Evolutionary conservation across 345 rosid genomes (phyloP), one percentile per base, ranked within the genome.

Genomic region (Corchorus olitorius): DNA sequence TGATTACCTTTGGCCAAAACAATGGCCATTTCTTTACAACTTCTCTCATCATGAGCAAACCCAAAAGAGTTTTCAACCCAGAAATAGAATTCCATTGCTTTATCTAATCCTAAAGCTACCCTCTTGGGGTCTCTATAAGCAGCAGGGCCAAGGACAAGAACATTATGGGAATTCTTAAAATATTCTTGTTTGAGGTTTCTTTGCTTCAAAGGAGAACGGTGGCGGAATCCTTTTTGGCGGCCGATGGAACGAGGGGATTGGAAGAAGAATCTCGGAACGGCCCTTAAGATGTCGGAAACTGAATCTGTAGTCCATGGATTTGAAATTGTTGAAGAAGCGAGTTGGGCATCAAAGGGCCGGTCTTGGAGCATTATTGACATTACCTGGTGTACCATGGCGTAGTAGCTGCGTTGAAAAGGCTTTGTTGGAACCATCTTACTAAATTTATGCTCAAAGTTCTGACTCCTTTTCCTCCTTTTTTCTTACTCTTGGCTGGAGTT

Each of bases 1-100:
- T 80, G 55, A 75, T 86, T 90, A 3, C 88, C 98, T 87, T 85
- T 89, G 8, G 90, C 92, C 14, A 93, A 77, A 56, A 94, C 84
- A 75, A 81, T 82, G 11, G 86, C 92, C 97, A 91, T 92, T 80
- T 92, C 94, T 75, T 90, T 87, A 49, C 94, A 89, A 11, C 97
- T 91, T 64, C 72, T 74, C 82, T 92, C 98, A 54, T 80, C 72
- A 73, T 94, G 98, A 0, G 52, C 43, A 33, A 91, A 89, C 13
- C 80, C 81, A 58, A 86, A 84, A 78, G 76, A 74, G 14, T 73
- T 83, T 62, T 87, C 96, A 4, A 92, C 75, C 90, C 90, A 88
- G 70, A 75, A 73, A 81, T 84, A 94, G 82, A 94, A 94, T 68
- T 90, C 91, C 56, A 82, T 78, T 27, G 93, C 93, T 81, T 91